phyloP scores from a whole-genome alignment of 2,329 filamentous ascomycete genomes.

The Apiospora kogelbergensis region DNA sequence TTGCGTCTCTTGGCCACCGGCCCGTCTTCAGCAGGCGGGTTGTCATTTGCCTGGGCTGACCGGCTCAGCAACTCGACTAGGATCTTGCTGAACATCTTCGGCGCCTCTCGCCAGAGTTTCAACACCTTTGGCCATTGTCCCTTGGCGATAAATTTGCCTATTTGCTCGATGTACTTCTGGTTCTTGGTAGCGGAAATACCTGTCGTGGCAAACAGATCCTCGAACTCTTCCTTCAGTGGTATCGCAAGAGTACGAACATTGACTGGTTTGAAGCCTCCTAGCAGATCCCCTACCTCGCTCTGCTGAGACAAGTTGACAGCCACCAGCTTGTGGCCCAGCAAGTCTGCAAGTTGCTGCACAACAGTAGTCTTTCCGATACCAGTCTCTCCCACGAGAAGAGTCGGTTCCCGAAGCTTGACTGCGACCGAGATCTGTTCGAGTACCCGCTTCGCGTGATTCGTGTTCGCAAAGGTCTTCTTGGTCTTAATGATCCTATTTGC shows the following conservation, averaged over 20 bases:
- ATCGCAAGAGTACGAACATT: constrained; percentile 85
- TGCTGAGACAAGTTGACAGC: constrained; percentile 97
- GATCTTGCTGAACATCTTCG: constrained; percentile 80
- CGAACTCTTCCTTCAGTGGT: constrained; percentile 91
- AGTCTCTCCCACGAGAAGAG: constrained; percentile 95
- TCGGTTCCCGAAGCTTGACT: constrained; percentile 80
- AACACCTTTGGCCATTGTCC: constrained; percentile 86
- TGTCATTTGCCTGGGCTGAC: constrained; percentile 34
- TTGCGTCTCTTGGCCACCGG: constrained; percentile 70
- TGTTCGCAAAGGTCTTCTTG: constrained; percentile 79
- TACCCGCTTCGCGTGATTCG: constrained; percentile 77
- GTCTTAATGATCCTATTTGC: constrained; percentile 49
- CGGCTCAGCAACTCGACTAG: constrained; percentile 52
- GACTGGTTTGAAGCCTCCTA: constrained; percentile 95
- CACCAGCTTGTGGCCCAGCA: constrained; percentile 81
- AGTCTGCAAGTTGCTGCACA: constrained; percentile 85
- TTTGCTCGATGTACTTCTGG: constrained; percentile 77
- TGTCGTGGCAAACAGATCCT: constrained; percentile 81
- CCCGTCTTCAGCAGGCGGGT: constrained; percentile 44
- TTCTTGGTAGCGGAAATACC: constrained; percentile 87
- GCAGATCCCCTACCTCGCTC: constrained; percentile 91
- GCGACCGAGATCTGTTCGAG: constrained; percentile 87
- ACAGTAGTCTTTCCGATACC: constrained; percentile 98
- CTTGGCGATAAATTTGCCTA: constrained; percentile 76
- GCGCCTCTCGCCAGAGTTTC: constrained; percentile 84